Percentiles rank a stretch among this genome's conserved stretches.
Evolutionary conservation across 352 stramenopile species (phyloP).

Genomic region (Pythium guiyangense): DNA sequence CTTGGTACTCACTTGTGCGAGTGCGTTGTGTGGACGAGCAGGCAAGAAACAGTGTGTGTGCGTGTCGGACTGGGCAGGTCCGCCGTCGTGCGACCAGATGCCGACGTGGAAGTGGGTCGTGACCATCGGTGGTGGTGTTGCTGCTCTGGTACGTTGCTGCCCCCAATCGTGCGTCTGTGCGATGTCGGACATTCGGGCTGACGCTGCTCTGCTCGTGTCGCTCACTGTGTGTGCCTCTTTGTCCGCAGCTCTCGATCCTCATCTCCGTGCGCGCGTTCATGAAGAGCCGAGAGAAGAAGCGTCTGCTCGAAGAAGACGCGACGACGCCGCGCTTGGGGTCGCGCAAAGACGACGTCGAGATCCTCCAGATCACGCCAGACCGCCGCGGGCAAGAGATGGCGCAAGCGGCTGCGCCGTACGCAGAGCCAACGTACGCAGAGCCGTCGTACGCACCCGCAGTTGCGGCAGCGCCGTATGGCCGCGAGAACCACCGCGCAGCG

Average conservation of each 20-base stretch:
- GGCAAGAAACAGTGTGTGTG: slow-evolving; percentile 42
- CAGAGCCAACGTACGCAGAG: slow-evolving; percentile 11
- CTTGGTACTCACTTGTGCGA: too few relatives aligned
- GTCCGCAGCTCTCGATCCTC: slow-evolving; percentile 50
- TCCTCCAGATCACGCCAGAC: slow-evolving; percentile 18
- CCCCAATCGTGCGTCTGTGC: too few relatives aligned
- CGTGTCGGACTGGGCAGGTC: slow-evolving; percentile 57
- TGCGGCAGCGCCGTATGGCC: slow-evolving; percentile 4
- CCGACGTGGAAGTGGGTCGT: slow-evolving; percentile 63
- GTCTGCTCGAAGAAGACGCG: slow-evolving; percentile 5
- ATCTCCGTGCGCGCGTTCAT: slow-evolving; percentile 50
- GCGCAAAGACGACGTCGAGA: slow-evolving; percentile 19
- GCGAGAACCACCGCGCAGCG: slow-evolving; percentile 12
- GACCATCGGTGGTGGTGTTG: slow-evolving; percentile 54
- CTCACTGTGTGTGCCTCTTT: background rate
- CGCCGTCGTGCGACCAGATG: slow-evolving; percentile 46
- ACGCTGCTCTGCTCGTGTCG: background rate
- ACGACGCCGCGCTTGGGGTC: slow-evolving; percentile 11
- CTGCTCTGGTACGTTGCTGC: slow-evolving; percentile 29
- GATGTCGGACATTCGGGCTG: too few relatives aligned
- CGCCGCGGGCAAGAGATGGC: too few relatives aligned
- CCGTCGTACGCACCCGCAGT: background rate
- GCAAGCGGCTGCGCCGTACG: too few relatives aligned
- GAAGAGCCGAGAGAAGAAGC: slow-evolving; percentile 31
- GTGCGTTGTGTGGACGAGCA: too few relatives aligned